Percentiles rank a stretch among this genome's conserved stretches.
Evolutionary conservation across 1,139 yeast species (phyloP).

Genomic region (Lodderomyces jiufengensis): DNA sequence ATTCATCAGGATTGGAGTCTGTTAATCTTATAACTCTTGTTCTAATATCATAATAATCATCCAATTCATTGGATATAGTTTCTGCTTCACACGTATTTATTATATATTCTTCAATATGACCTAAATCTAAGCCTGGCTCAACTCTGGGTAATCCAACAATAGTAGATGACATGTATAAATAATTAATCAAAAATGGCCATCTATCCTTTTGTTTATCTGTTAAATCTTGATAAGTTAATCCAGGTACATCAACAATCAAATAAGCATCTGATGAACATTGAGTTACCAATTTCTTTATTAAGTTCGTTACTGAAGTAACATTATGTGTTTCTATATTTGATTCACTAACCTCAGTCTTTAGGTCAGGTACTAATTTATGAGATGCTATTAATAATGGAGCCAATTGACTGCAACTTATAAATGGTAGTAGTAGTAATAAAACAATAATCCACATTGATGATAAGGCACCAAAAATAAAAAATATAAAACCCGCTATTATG

Average conservation of each 20-base stretch:
- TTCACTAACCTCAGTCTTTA: conserved; percentile 23
- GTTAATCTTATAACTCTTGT: conserved; percentile 58
- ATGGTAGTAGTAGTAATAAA: conserved; percentile 3
- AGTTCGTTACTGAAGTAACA: conserved; percentile 33
- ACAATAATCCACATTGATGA: conserved; percentile 6
- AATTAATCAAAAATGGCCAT: conserved; percentile 54
- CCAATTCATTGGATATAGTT: conserved; percentile 36
- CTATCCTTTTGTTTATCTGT: conserved; percentile 31
- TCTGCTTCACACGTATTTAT: conserved; percentile 49
- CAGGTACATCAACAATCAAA: conserved; percentile 67
- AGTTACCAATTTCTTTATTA: conserved; percentile 49
- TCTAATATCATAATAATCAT: conserved; percentile 52
- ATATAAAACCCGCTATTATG: too few relatives aligned
- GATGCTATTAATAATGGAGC: conserved; percentile 42
- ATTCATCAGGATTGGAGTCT: conserved; percentile 55
- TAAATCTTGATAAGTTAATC: conserved; percentile 58
- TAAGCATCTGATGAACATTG: conserved; percentile 71
- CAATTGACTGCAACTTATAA: conserved; percentile 3
- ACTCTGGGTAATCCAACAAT: conserved; percentile 59
- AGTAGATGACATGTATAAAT: conserved; percentile 59
- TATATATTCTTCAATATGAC: conserved; percentile 41
- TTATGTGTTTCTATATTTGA: conserved; percentile 19
- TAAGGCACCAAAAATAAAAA: too few relatives aligned
- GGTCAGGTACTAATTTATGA: conserved; percentile 36
- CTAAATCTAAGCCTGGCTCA: conserved; percentile 41